Evolutionary conservation across 306 rosid species (phyloP).

Genomic region (Boehmeria nivea): DNA sequence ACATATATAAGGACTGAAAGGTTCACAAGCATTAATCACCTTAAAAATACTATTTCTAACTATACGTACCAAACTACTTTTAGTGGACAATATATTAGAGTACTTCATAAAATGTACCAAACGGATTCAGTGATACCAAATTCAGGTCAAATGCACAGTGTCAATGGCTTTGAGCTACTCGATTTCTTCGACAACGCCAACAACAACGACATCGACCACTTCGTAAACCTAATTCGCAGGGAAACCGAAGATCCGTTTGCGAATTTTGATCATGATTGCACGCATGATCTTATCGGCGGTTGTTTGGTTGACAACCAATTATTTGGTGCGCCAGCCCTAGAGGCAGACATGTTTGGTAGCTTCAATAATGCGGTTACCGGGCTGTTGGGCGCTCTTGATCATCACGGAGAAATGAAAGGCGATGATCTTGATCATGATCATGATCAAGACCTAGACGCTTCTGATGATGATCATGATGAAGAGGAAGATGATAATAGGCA

Average conservation of each 20-base stretch:
- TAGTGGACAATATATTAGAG: too few species aligned
- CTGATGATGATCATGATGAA: neutral
- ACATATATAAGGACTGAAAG: too few species aligned
- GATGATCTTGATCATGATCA: neutral
- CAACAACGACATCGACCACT: neutral
- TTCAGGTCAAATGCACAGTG: neutral
- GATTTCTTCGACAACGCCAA: constrained; percentile 5
- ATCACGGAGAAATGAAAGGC: neutral
- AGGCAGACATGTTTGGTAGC: neutral
- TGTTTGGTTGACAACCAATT: neutral
- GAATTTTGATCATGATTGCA: neutral
- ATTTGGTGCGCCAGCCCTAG: neutral
- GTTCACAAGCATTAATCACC: too few species aligned
- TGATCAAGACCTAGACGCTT: neutral
- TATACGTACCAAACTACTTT: too few species aligned
- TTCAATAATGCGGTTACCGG: neutral
- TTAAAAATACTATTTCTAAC: too few species aligned
- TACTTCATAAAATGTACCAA: too few species aligned
- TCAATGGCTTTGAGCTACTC: constrained; percentile 4
- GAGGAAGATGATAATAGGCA: neutral
- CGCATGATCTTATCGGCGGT: constrained; percentile 1
- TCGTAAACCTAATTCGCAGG: constrained; percentile 1
- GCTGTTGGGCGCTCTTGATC: neutral
- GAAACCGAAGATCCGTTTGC: neutral
- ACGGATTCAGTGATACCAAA: neutral